A percentile compares a stretch with the other conserved stretches of the same genome.
Conservation (phyloP, 2,329 filamentous ascomycete genomes). For the Paracamarosporium sp. region DNA sequence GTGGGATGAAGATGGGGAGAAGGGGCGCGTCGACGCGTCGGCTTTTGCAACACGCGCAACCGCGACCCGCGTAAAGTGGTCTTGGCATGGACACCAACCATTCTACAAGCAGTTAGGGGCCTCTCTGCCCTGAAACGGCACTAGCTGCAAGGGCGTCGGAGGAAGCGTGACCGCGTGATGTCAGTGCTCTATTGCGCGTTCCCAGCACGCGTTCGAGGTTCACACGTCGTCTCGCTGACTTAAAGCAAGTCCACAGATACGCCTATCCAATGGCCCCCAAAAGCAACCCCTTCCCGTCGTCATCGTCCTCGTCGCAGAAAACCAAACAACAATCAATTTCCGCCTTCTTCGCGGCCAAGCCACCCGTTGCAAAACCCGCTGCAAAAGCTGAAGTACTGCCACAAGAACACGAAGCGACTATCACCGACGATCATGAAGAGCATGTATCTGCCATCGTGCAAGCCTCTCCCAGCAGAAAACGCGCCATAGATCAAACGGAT, state of each 20-base stretch:
- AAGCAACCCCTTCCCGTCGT: slow-evolving; percentile 37
- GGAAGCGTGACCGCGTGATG: slow-evolving; percentile 33
- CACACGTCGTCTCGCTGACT: slow-evolving; percentile 7
- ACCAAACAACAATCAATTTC: slow-evolving; percentile 85
- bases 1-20: slow-evolving; percentile 27
- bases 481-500: slow-evolving; percentile 43
- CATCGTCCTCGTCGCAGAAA: slow-evolving; percentile 42
- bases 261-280: slow-evolving; percentile 43
- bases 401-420: slow-evolving; percentile 7
- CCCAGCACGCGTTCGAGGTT: slow-evolving; percentile 23
- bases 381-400: slow-evolving; percentile 30
- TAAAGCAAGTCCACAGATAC: slow-evolving; percentile 11
- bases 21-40: slow-evolving; percentile 18
- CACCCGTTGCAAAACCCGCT: slow-evolving; percentile 39
- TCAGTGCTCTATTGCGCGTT: slow-evolving; percentile 14
- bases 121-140: not conserved
- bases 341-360: slow-evolving; percentile 73
- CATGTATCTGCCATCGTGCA: slow-evolving; percentile 17
- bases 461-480: slow-evolving; percentile 27
- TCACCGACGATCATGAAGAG: slow-evolving; percentile 21
- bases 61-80: slow-evolving; percentile 29
- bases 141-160: not conserved
- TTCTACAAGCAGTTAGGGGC: no score
- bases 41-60: slow-evolving; percentile 15
- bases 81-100: no score